Percentiles rank a stretch among this genome's conserved stretches.
Conservation (phyloP, 2,329 filamentous ascomycete species). For the Cladosporium sp. region DNA sequence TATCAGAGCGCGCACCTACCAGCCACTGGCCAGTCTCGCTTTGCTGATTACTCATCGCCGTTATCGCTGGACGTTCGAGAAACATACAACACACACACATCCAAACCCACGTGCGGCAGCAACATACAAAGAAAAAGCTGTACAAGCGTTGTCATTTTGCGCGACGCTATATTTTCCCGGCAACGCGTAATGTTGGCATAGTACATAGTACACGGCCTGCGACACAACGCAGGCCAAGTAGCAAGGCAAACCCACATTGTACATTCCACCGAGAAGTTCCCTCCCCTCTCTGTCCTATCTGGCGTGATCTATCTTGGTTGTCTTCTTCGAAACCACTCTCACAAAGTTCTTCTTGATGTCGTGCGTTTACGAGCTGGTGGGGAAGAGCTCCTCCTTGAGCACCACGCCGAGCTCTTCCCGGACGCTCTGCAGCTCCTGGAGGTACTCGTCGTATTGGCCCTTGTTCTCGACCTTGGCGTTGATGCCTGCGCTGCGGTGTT, state of each 20-base stretch:
- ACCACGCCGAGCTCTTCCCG: conserved; percentile 90
- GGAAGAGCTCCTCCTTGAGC: conserved; percentile 92
- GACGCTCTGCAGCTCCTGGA: conserved; percentile 87
- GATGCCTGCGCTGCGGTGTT: conserved; percentile 63
- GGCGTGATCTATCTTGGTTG: conserved; percentile 18
- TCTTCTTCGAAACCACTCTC: conserved; percentile 11
- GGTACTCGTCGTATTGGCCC: conserved; percentile 94
- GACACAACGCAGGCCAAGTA: neutral
- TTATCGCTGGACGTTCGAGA: neutral
- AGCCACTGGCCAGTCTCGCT: neutral
- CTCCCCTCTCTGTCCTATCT: conserved; percentile 2
- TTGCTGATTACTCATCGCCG: conserved; percentile 14
- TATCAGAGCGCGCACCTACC: neutral
- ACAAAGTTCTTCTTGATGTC: neutral
- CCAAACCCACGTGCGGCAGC: neutral
- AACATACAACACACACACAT: neutral
- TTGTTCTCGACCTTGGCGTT: conserved; percentile 99
- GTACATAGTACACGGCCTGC: conserved; percentile 15
- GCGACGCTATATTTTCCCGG: conserved; percentile 2
- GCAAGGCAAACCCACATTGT: conserved; percentile 16
- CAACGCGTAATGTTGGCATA: conserved; percentile 5
- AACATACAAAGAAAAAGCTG: conserved; percentile 16
- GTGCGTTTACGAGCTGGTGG: conserved; percentile 37
- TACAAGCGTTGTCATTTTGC: conserved; percentile 19
- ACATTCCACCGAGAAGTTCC: conserved; percentile 9